phyloP scores from a whole-genome alignment of 208 protist genomes.

The Perkinsela sp. region DNA sequence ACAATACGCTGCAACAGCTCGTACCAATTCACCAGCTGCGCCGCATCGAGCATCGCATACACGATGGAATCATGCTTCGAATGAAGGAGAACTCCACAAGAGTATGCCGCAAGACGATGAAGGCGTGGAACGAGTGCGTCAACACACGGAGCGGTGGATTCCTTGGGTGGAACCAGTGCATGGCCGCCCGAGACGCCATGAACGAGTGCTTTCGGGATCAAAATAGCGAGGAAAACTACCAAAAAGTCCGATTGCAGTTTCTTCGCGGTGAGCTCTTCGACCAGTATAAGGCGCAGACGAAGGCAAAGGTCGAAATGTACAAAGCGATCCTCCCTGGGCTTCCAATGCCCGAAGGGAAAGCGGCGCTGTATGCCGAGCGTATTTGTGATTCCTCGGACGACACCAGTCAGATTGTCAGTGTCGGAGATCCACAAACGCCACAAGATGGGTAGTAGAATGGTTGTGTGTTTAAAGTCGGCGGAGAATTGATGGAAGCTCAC shows the following conservation, averaged over 20 bases:
- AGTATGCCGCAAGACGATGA: constrained; percentile 31
- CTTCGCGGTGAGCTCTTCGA: constrained; percentile 38
- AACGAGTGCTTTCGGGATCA: constrained; percentile 45
- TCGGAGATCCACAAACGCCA: too few species aligned
- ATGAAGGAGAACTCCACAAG: constrained; percentile 52
- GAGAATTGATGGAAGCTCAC: too few species aligned
- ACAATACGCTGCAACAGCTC: constrained; percentile 26
- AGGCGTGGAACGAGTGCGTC: constrained; percentile 35
- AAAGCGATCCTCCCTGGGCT: constrained; percentile 20
- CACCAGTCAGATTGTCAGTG: too few species aligned
- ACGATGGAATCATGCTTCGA: constrained; percentile 44
- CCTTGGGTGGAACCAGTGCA: constrained; percentile 23
- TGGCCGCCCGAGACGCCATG: constrained; percentile 36
- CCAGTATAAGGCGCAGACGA: constrained; percentile 26
- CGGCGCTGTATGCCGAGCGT: neutral
- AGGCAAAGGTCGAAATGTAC: constrained; percentile 31
- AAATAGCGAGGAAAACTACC: constrained; percentile 51
- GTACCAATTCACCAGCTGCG: constrained; percentile 23
- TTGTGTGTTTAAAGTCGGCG: too few species aligned
- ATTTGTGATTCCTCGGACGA: too few species aligned
- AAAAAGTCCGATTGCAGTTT: constrained; percentile 36
- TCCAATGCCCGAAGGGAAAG: neutral
- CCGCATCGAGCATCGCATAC: constrained; percentile 36
- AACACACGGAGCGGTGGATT: constrained; percentile 23
- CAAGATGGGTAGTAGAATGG: too few species aligned